Conservation (phyloP, 1,284 basidiomycete genomes). For the Tilletia setariae region DNA sequence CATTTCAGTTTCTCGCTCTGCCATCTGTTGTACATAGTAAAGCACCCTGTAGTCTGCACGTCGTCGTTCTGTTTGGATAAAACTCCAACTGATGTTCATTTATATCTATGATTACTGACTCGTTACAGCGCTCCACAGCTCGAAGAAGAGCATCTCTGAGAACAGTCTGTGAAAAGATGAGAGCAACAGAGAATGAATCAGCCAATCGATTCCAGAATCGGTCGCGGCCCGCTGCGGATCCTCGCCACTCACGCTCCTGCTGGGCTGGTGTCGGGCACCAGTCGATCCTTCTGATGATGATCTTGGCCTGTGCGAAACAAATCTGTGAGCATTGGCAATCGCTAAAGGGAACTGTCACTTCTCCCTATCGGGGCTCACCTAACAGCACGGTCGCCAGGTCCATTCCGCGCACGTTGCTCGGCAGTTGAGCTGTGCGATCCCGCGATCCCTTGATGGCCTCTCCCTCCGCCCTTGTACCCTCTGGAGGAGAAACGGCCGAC, state of each 20-base stretch:
- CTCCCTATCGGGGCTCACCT: not conserved
- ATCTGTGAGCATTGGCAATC: not conserved
- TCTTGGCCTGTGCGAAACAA: conserved; percentile 29
- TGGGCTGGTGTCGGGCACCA: conserved; percentile 30
- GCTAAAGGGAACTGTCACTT: too few relatives aligned
- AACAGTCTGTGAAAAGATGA: conserved; percentile 29
- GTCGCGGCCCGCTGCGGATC: not conserved
- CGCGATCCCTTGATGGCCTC: conserved; percentile 39
- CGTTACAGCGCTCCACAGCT: conserved; percentile 3
- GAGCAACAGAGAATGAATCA: conserved; percentile 2
- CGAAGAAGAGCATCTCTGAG: conserved; percentile 30
- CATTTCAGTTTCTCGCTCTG: too few relatives aligned
- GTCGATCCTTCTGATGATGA: conserved; percentile 27
- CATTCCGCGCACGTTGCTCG: conserved; percentile 26
- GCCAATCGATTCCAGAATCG: not conserved
- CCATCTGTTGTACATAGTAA: too few relatives aligned
- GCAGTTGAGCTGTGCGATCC: conserved; percentile 29
- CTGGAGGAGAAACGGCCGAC: conserved; percentile 28
- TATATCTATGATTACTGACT: not conserved
- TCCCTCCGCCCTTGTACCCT: conserved; percentile 18
- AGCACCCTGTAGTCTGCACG: too few relatives aligned
- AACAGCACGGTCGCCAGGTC: conserved; percentile 33
- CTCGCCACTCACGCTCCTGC: conserved; percentile 13
- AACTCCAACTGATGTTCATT: too few relatives aligned
- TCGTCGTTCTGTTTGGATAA: too few relatives aligned